These are phyloP conservation scores for Chlorella sp. DNA, from an alignment of 139 green algal species.

Conservation along the genomic window DNA sequence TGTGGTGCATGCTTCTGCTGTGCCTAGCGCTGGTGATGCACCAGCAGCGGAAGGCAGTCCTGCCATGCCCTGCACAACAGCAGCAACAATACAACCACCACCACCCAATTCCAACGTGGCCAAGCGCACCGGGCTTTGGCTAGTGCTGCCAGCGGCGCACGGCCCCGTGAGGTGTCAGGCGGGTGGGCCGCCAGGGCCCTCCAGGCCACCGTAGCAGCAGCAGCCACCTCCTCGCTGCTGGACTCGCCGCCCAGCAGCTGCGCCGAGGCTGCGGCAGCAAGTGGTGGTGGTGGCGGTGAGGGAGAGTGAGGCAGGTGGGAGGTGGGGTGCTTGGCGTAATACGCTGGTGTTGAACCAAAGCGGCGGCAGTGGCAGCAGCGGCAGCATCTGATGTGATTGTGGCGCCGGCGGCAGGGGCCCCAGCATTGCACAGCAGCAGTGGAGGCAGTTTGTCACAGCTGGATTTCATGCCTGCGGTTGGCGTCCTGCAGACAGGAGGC, in stretches of 20 bases:
- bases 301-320: not conserved
- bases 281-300: no score
- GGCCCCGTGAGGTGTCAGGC: slow-evolving; percentile 1
- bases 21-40: not conserved
- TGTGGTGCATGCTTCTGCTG: not conserved
- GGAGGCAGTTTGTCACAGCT: no score
- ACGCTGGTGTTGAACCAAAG: not conserved
- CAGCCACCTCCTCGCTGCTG: slow-evolving; percentile 35
- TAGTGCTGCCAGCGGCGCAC: slow-evolving; percentile 4
- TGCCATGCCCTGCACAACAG: not conserved
- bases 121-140: slow-evolving; percentile 5
- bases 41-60: not conserved
- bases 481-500: no score
- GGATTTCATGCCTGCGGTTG: no score
- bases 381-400: not conserved
- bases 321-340: not conserved
- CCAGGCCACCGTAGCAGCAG: slow-evolving; percentile 16
- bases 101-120: not conserved
- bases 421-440: no score
- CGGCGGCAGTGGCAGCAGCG: not conserved
- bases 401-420: no score
- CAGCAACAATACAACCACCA: not conserved
- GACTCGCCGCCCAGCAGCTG: slow-evolving; percentile 26
- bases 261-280: slow-evolving; percentile 8
- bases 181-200: slow-evolving; percentile 3